Conservation (phyloP, 225 moss, liverwort and hornwort species). For the Neckera pumila region DNA sequence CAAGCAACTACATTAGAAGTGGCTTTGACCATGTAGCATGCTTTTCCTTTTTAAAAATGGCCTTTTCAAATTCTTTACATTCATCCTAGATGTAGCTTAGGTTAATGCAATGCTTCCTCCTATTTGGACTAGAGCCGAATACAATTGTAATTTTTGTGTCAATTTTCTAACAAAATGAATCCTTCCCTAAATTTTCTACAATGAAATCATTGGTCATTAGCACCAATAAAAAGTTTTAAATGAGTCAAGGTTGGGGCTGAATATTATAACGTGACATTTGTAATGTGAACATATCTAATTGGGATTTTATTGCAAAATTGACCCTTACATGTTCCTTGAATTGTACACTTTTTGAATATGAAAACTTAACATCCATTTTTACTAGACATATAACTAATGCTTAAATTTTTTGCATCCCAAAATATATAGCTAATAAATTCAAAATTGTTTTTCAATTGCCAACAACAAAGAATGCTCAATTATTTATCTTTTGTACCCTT, state of each 20-base stretch:
- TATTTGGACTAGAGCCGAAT: rapidly evolving
- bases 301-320: neutral
- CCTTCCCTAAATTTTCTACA: rapidly evolving
- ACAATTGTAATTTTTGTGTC: neutral
- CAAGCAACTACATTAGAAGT: neutral
- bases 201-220: rapidly evolving
- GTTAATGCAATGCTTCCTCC: neutral
- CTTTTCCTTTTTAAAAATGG: neutral
- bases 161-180: neutral
- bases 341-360: neutral
- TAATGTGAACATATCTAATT: neutral
- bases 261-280: neutral
- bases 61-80: neutral
- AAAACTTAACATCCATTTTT: rapidly evolving
- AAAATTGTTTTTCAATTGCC: neutral
- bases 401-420: rapidly evolving
- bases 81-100: neutral
- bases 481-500: rapidly evolving
- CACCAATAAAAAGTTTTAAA: neutral
- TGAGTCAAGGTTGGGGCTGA: neutral
- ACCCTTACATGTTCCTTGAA: neutral
- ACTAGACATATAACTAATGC: neutral
- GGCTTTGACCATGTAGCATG: neutral
- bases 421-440: neutral
- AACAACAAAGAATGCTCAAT: neutral